These are phyloP conservation scores for Suillus tomentosus DNA, from an alignment of 768 basidiomycete species.

Conservation along the genomic window DNA sequence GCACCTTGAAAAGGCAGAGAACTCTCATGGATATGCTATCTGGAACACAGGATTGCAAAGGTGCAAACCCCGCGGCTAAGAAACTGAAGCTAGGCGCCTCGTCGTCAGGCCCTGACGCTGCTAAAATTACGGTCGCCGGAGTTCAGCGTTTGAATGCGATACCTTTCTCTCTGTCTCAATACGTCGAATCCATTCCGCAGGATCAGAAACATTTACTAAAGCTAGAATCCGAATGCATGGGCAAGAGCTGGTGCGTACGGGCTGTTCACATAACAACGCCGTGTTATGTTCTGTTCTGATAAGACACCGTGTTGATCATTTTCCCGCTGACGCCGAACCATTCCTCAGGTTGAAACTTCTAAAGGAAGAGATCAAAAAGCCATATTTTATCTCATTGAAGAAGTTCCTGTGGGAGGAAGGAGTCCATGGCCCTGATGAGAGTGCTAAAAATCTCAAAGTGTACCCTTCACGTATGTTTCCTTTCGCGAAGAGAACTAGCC, in stretches of 20 bases:
- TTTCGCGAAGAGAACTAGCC: constrained; percentile 28
- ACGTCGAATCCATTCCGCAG: constrained; percentile 52
- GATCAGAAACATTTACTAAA: constrained; percentile 58
- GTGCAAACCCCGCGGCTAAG: constrained; percentile 42
- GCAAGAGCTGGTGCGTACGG: constrained; percentile 59
- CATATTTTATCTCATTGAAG: constrained; percentile 77
- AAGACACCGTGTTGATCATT: background rate
- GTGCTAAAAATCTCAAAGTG: constrained; percentile 51
- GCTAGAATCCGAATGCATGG: constrained; percentile 75
- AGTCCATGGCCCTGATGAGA: constrained; percentile 53
- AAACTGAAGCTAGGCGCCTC: constrained; percentile 44
- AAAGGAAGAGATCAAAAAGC: constrained; percentile 72
- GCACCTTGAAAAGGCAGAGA: constrained; percentile 53
- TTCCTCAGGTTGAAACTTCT: constrained; percentile 67
- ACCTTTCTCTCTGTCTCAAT: constrained; percentile 64
- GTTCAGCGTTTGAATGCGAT: constrained; percentile 57
- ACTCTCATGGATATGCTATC: constrained; percentile 69
- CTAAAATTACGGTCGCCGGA: constrained; percentile 12
- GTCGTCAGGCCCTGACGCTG: constrained; percentile 21
- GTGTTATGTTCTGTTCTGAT: constrained; percentile 8
- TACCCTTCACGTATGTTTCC: constrained; percentile 69
- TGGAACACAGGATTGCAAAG: constrained; percentile 27
- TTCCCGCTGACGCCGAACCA: constrained; percentile 15
- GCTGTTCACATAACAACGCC: background rate
- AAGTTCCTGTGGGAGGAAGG: constrained; percentile 68